Evolutionary conservation across 176 grass and related monocot species (phyloP).

Genomic region (Cymbopogon citratus): DNA sequence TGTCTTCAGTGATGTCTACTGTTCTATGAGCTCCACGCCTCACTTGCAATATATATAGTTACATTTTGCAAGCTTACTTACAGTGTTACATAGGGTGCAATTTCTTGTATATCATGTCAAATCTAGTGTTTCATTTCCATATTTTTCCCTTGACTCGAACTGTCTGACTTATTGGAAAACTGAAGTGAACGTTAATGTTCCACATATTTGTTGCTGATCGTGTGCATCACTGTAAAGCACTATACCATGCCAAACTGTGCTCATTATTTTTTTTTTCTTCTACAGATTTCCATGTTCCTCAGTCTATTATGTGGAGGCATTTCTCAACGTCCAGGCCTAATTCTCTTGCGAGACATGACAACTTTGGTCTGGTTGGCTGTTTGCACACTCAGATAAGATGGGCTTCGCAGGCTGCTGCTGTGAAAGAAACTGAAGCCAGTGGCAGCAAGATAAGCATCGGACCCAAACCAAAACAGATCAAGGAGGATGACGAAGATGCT

Average conservation of each 20-base stretch:
- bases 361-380: neutral
- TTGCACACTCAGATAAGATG: constrained; percentile 49
- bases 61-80: neutral
- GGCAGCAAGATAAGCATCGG: constrained; percentile 82
- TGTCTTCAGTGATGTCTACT: neutral
- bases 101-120: neutral
- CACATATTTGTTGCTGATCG: neutral
- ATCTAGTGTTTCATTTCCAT: neutral
- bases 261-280: neutral
- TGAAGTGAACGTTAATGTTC: neutral
- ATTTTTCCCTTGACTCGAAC: neutral
- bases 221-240: neutral
- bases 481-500: constrained; percentile 46
- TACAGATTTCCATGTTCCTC: constrained; percentile 43
- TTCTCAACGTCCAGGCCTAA: constrained; percentile 29
- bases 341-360: constrained; percentile 7
- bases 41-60: neutral
- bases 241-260: neutral
- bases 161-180: neutral
- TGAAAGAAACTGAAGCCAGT: constrained; percentile 48
- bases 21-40: neutral
- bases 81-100: neutral
- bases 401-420: constrained; percentile 45
- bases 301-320: constrained; percentile 35
- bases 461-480: constrained; percentile 51